Conservation (phyloP, 208 protist species). For the Porcisia hertigi region DNA sequence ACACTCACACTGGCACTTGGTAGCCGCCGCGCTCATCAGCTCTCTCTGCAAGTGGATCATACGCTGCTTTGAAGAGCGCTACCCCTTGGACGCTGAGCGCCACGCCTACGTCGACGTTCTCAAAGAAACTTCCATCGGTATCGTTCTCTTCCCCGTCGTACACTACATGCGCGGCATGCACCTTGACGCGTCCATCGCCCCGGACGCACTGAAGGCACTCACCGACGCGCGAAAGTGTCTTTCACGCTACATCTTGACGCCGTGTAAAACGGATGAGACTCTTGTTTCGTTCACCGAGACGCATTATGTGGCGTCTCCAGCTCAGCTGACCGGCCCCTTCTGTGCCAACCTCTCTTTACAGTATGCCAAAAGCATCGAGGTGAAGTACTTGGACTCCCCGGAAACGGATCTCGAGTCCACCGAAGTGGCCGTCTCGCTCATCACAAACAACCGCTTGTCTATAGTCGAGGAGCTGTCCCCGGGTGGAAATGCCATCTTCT, state of each 20-base stretch:
- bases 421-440: constrained; percentile 28
- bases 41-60: constrained; percentile 69
- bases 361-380: constrained; percentile 60
- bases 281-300: constrained; percentile 57
- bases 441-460: constrained; percentile 31
- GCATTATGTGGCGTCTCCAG: constrained; percentile 53
- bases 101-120: constrained; percentile 38
- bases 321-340: constrained; percentile 38
- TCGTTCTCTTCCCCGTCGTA: constrained; percentile 77
- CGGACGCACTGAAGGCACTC: constrained; percentile 60
- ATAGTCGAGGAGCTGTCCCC: constrained; percentile 23
- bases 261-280: constrained; percentile 13
- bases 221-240: constrained; percentile 60
- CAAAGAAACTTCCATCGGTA: constrained; percentile 71
- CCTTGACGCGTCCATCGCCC: constrained; percentile 53
- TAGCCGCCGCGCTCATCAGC: constrained; percentile 67
- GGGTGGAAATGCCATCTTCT: constrained; percentile 13
- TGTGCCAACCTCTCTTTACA: constrained; percentile 52
- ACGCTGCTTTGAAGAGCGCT: constrained; percentile 54
- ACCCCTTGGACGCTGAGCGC: constrained; percentile 29
- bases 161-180: constrained; percentile 77
- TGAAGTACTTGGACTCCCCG: constrained; percentile 29
- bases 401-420: constrained; percentile 13
- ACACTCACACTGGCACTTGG: constrained; percentile 74
- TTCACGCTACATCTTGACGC: constrained; percentile 31